A percentile compares a stretch with the other conserved stretches of the same genome.
Evolutionary conservation across 768 basidiomycete species (phyloP).

Genomic region (Phylloporus sp.): DNA sequence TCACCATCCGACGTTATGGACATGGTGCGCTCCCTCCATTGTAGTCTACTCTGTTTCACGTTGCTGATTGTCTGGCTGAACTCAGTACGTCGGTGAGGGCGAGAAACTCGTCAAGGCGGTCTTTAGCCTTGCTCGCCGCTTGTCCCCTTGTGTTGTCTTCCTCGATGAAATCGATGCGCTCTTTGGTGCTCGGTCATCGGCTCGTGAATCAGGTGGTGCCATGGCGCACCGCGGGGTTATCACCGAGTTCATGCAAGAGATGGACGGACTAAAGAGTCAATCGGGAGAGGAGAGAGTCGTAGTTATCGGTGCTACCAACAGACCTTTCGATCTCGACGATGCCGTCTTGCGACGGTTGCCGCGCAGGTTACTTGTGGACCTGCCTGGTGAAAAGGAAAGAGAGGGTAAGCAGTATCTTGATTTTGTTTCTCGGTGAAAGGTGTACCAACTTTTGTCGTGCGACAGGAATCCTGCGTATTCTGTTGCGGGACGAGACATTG

Average conservation of each 20-base stretch:
- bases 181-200: constrained; percentile 79
- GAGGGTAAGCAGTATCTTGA: constrained; percentile 50
- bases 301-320: constrained; percentile 91
- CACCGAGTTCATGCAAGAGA: constrained; percentile 94
- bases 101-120: constrained; percentile 87
- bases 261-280: constrained; percentile 81
- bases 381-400: constrained; percentile 82
- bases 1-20: constrained; percentile 95
- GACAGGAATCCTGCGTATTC: constrained; percentile 80
- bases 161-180: constrained; percentile 93
- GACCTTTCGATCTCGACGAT: constrained; percentile 88
- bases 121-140: constrained; percentile 77
- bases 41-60: neutral
- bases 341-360: constrained; percentile 87
- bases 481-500: constrained; percentile 75
- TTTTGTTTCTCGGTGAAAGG: neutral
- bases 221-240: constrained; percentile 84
- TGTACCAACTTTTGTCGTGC: constrained; percentile 3
- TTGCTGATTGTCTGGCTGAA: constrained; percentile 3
- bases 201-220: constrained; percentile 70
- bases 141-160: constrained; percentile 92
- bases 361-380: constrained; percentile 79
- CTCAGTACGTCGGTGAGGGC: constrained; percentile 81
- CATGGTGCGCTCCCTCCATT: constrained; percentile 53
- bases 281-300: constrained; percentile 67